phyloP scores from a whole-genome alignment of 164 flowering plant genomes.

The Buxus sempervirens region DNA sequence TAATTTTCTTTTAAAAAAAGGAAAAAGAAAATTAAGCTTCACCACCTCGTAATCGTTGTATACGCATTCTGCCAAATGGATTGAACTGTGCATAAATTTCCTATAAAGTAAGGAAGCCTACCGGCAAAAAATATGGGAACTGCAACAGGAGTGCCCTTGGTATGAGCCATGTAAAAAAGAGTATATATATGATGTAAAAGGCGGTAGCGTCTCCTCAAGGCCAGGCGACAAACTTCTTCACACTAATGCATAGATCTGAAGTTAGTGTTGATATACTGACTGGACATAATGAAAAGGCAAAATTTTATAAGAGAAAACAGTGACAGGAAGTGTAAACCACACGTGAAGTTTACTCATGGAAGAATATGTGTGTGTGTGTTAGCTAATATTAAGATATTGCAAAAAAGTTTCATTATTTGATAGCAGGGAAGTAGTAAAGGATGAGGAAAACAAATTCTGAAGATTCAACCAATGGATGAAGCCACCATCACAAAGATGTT shows the following conservation, averaged over 20 bases:
- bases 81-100: neutral
- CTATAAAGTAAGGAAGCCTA: slow-evolving; percentile 18
- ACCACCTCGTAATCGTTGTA: neutral
- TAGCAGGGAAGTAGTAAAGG: no score
- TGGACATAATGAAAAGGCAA: neutral
- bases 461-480: no score
- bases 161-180: slow-evolving; percentile 82
- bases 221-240: slow-evolving; percentile 93
- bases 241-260: slow-evolving; percentile 40
- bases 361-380: no score
- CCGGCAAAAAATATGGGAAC: slow-evolving; percentile 89
- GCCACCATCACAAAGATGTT: no score
- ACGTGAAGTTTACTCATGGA: neutral
- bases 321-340: neutral
- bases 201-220: slow-evolving; percentile 83
- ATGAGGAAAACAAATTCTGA: no score
- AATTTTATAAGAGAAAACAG: neutral
- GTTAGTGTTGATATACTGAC: slow-evolving; percentile 1
- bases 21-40: neutral
- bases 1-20: no score
- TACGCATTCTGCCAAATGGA: slow-evolving; percentile 1
- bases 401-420: no score
- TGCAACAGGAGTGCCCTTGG: slow-evolving; percentile 73
- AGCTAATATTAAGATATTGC: no score
- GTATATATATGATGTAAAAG: slow-evolving; percentile 80